These are phyloP conservation scores for Moniliella sp. DNA, from an alignment of 1,284 basidiomycete species.

Conservation along the genomic window DNA sequence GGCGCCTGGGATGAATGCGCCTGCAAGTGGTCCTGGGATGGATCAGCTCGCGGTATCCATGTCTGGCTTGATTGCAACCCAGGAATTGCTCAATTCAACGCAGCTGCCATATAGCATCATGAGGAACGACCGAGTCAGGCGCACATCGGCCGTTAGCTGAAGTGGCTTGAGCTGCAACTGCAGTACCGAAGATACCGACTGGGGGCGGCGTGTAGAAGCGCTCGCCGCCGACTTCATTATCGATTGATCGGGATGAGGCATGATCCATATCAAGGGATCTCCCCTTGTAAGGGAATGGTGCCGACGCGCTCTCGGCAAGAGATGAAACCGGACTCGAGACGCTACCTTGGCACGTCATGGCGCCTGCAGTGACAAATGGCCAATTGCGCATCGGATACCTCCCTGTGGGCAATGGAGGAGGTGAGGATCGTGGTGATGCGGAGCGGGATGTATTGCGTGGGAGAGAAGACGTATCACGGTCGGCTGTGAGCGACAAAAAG, in stretches of 20 bases:
- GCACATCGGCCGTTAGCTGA: constrained; percentile 52
- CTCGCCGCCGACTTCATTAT: too few relatives aligned
- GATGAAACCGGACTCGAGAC: too few relatives aligned
- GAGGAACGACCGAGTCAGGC: constrained; percentile 68
- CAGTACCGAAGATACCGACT: constrained; percentile 62
- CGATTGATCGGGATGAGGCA: too few relatives aligned
- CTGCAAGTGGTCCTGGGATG: constrained; percentile 12
- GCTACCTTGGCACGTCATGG: too few relatives aligned
- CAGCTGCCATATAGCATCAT: constrained; percentile 72
- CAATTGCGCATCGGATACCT: too few relatives aligned
- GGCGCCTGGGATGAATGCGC: too few relatives aligned
- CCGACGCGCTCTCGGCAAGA: too few relatives aligned
- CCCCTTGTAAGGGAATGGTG: too few relatives aligned
- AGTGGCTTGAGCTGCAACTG: constrained; percentile 54
- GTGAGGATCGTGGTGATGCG: neutral
- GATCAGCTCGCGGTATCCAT: constrained; percentile 54
- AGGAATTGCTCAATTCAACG: constrained; percentile 62
- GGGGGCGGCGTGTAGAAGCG: neutral
- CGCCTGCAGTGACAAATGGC: too few relatives aligned
- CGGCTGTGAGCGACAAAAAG: neutral
- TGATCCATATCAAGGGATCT: too few relatives aligned
- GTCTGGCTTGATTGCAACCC: constrained; percentile 56
- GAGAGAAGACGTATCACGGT: neutral
- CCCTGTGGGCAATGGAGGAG: neutral
- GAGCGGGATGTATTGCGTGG: neutral